Conservation (phyloP, 805 yeast genomes). For the Metschnikowia cerradonensis region DNA sequence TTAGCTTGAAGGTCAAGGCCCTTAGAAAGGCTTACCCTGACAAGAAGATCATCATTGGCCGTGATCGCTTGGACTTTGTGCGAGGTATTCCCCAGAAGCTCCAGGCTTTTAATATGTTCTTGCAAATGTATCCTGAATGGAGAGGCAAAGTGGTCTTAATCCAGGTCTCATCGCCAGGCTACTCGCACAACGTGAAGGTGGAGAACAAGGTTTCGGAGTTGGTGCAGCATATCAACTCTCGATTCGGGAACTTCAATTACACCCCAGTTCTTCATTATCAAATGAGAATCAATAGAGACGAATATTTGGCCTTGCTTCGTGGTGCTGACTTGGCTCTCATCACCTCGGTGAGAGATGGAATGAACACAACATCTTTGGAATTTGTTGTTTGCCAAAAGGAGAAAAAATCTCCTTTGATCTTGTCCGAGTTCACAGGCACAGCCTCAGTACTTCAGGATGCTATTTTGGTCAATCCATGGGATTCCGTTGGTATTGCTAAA, state of each 20-base stretch:
- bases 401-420: conserved; percentile 68
- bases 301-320: conserved; percentile 80
- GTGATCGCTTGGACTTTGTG: conserved; percentile 88
- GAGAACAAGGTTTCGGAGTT: conserved; percentile 83
- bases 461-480: conserved; percentile 93
- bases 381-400: conserved; percentile 82
- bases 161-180: conserved; percentile 85
- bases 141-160: conserved; percentile 78
- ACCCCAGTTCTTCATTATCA: conserved; percentile 92
- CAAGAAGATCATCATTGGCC: conserved; percentile 81
- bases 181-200: conserved; percentile 54
- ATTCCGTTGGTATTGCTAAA: conserved; percentile 86
- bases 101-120: conserved; percentile 83
- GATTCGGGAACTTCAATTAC: conserved; percentile 75
- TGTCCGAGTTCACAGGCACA: conserved; percentile 93
- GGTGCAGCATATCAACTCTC: conserved; percentile 76
- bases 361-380: conserved; percentile 93
- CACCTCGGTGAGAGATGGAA: conserved; percentile 91
- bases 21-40: conserved; percentile 59
- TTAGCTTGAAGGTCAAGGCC: conserved; percentile 61
- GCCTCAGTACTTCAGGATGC: conserved; percentile 69
- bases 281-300: conserved; percentile 81
- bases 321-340: conserved; percentile 88
- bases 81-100: conserved; percentile 92
- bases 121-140: conserved; percentile 93